These are phyloP conservation scores for Agrostemma githago DNA, from an alignment of 148 eudicot genomes.

Conservation along the genomic window DNA sequence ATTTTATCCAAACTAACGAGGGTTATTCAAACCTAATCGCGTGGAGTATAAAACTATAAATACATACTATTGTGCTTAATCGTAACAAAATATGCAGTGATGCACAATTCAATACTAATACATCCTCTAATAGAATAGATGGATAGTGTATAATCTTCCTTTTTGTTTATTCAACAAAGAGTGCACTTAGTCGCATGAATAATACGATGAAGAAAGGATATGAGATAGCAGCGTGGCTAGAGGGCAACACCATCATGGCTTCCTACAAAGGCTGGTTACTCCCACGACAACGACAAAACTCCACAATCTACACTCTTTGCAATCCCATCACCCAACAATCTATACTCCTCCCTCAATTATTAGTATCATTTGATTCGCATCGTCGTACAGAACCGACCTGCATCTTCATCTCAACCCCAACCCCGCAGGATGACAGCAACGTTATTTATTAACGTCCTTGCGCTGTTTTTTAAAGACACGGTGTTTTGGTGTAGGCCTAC, in stretches of 20 bases:
- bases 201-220: too few relatives aligned
- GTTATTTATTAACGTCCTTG: neutral
- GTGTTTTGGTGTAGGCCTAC: neutral
- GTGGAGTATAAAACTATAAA: too few relatives aligned
- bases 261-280: slow-evolving; percentile 2
- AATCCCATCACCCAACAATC: neutral
- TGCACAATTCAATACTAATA: too few relatives aligned
- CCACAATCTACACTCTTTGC: neutral
- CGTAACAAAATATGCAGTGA: too few relatives aligned
- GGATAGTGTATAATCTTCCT: too few relatives aligned
- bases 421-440: neutral
- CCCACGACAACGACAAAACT: neutral
- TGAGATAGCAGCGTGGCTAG: neutral
- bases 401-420: neutral
- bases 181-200: too few relatives aligned
- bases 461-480: neutral
- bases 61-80: too few relatives aligned
- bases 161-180: too few relatives aligned
- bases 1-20: too few relatives aligned
- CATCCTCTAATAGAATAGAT: too few relatives aligned
- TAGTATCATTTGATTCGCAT: neutral
- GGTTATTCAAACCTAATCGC: too few relatives aligned
- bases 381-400: too few relatives aligned
- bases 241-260: neutral
- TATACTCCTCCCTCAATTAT: neutral